Base-by-base conservation (phyloP, 371 early-diverging fungal genomes). In the Lichtheimia hyalospora region DNA sequence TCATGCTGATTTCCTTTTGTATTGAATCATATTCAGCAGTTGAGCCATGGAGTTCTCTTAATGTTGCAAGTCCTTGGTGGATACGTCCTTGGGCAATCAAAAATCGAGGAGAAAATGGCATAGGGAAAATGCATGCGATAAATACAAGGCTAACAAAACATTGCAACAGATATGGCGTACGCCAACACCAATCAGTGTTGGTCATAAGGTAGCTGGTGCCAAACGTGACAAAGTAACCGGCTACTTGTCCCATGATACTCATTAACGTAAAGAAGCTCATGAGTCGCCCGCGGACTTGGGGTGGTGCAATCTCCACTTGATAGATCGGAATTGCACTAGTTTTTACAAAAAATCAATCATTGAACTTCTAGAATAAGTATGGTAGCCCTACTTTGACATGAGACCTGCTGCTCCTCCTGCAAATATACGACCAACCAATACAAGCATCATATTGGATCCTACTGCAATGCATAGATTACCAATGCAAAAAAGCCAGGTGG, bases 211-310 rank as follows among this genome's bases (percentile, higher is more conserved):
- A 71, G 14, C 67, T 69, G n/a, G 77, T 67, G 39, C 80, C 75
- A 64, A 84, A 78, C 13, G 75, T 69, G 21, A 74, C 75, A 64
- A 74, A 78, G 46, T 69, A 78, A 15, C 75, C 78, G 1, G 65
- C 66, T 42, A 74, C 73, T 14, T 70, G 68, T 23, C 78, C 78
- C 28, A 74, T 43, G 18, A 67, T 64, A 13, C 64, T 28, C 60
- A 67, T 73, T 15, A 71, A 54, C 27, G 70, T 74, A 41, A 70
- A 78, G 12, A 78, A 52, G 34, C 67, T 69, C 23, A 78, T 74
- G 18, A 78, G 50, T 27, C 78, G 67, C 41, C 78, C 78, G 60
- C 78, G 78, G 27, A 78, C 73, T n/a, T 34, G 34, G 34, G 34
- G 34, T 34, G 34, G 34, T 34, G 34, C 34, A 34, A 96, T 79